Conservation (phyloP, 108 stramenopile species). For the Skeletonema potamos region DNA sequence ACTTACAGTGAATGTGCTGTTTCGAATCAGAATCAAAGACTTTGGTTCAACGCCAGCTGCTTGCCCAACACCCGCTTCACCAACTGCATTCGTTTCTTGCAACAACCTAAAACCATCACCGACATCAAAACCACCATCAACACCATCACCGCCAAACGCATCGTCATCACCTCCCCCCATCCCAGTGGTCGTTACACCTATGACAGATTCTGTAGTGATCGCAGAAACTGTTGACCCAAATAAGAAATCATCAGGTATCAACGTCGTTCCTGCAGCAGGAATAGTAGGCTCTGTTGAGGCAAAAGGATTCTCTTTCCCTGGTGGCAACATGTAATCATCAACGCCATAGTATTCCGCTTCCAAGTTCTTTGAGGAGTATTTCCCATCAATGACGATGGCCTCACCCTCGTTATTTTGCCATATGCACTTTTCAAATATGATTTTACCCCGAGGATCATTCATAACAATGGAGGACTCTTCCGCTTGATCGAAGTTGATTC, state of each 20-base stretch:
- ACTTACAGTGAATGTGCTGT: conserved; percentile 1
- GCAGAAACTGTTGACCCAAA: background rate
- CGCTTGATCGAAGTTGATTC: conserved; percentile 26
- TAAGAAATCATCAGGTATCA: background rate
- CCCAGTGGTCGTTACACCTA: background rate
- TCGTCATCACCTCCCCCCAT: too few species aligned
- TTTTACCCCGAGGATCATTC: conserved; percentile 42
- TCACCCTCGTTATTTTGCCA: conserved; percentile 24
- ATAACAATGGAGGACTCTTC: conserved; percentile 20
- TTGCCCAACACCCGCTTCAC: too few species aligned
- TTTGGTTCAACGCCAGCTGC: background rate
- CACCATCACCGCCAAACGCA: too few species aligned
- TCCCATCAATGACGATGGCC: conserved; percentile 30
- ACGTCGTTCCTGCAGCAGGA: background rate
- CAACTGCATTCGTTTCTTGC: background rate
- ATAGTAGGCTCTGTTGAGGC: background rate
- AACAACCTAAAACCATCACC: background rate
- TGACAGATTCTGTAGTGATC: background rate
- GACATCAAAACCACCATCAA: background rate
- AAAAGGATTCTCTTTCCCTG: background rate
- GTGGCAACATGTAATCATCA: background rate
- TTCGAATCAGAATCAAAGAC: background rate
- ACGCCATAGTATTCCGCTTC: background rate
- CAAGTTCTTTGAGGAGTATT: conserved; percentile 5
- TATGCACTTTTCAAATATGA: conserved; percentile 22